phyloP scores from a whole-genome alignment of 208 protist genomes.

The Tritrichomonas musculus region DNA sequence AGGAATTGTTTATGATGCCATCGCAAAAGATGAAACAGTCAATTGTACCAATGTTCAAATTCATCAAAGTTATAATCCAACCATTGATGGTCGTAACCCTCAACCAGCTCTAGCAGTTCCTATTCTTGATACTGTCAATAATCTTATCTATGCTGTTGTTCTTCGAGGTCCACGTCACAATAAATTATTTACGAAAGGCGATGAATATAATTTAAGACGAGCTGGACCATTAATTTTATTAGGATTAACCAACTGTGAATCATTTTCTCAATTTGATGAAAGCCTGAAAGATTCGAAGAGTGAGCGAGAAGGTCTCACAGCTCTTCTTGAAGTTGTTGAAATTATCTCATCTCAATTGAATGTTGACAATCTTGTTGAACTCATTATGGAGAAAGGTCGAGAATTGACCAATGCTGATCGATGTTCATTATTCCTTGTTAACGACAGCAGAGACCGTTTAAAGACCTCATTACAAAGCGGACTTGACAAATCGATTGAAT shows the following conservation, averaged over 20 bases:
- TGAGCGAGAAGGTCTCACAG: not conserved
- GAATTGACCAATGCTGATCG: not conserved
- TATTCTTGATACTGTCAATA: not conserved
- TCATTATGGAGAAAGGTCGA: not conserved
- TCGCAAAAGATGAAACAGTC: not conserved
- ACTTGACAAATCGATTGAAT: not conserved
- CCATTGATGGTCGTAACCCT: not conserved
- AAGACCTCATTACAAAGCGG: not conserved
- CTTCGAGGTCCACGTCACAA: not conserved
- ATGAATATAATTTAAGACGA: not conserved
- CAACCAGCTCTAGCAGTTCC: not conserved
- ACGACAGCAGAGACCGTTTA: not conserved
- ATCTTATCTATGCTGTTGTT: not conserved
- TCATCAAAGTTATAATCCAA: not conserved
- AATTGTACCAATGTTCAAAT: not conserved
- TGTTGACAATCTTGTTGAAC: not conserved
- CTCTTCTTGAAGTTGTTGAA: not conserved
- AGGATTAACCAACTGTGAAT: not conserved
- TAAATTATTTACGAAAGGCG: not conserved
- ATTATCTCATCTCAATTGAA: not conserved
- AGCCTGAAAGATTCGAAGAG: too few relatives aligned
- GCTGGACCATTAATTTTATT: not conserved
- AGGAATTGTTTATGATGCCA: not conserved
- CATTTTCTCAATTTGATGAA: not conserved
- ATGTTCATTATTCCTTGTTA: not conserved